phyloP scores from a whole-genome alignment of 2,329 filamentous ascomycete species.

The Rhynchosporium agropyri region DNA sequence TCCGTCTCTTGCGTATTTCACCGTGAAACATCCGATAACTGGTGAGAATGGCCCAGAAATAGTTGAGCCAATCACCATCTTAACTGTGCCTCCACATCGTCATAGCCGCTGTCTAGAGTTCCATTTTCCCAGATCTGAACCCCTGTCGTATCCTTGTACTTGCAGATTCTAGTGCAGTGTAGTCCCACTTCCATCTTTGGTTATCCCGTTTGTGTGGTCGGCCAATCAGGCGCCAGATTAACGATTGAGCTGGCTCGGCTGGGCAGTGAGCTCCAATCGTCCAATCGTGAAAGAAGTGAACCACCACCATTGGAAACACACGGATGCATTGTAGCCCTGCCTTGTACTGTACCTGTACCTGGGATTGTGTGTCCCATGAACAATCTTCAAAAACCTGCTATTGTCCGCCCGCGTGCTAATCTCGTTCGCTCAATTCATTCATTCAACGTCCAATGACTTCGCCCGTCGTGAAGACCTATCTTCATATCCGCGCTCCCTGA shows the following conservation, averaged over 20 bases:
- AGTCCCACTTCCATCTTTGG: slow-evolving; percentile 7
- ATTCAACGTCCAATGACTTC: background rate
- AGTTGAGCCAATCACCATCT: background rate
- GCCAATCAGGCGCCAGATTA: slow-evolving; percentile 6
- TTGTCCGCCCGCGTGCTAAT: background rate
- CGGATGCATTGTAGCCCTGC: slow-evolving; percentile 1
- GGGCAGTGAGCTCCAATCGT: background rate
- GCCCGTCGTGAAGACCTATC: background rate
- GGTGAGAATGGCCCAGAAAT: background rate
- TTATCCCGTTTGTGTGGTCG: slow-evolving; percentile 1
- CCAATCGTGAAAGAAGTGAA: slow-evolving; percentile 8
- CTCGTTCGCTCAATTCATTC: background rate
- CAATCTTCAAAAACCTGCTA: slow-evolving; percentile 12
- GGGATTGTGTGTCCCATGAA: slow-evolving; percentile 11
- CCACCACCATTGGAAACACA: background rate
- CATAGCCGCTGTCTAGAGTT: slow-evolving; percentile 15
- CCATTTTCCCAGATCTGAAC: background rate
- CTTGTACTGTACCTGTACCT: background rate
- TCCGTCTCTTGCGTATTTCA: background rate
- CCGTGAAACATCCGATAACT: slow-evolving; percentile 6
- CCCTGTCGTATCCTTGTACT: background rate
- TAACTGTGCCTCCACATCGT: slow-evolving; percentile 3
- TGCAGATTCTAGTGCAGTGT: background rate
- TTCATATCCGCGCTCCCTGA: background rate
- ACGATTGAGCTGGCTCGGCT: background rate